Evolutionary conservation across 2,329 filamentous ascomycete genomes (phyloP).

Genomic region (Ascochyta rabiei): DNA sequence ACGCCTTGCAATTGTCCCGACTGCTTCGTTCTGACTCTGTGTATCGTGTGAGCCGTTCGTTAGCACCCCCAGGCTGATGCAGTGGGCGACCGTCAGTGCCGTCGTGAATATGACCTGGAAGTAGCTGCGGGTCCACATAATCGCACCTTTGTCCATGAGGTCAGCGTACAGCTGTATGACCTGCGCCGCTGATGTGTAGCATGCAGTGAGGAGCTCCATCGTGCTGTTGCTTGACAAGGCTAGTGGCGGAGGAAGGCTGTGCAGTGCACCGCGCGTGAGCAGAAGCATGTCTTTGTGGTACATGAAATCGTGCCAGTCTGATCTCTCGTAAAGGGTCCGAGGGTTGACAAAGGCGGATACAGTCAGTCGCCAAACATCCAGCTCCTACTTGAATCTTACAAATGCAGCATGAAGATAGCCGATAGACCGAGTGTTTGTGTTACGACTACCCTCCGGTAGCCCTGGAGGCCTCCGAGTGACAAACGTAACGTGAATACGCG

Average conservation of each 20-base stretch:
- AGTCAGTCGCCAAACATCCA: conserved; percentile 46
- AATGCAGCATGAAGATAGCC: conserved; percentile 18
- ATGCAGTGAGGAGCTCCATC: conserved; percentile 27
- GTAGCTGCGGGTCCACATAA: conserved; percentile 56
- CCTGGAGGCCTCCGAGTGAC: conserved; percentile 7
- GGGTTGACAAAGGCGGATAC: conserved; percentile 45
- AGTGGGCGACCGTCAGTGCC: conserved; percentile 41
- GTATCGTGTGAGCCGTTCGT: conserved; percentile 12
- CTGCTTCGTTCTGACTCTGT: background rate
- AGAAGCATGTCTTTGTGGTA: conserved; percentile 50
- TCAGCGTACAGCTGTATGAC: conserved; percentile 50
- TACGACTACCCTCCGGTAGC: background rate
- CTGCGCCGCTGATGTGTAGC: conserved; percentile 45
- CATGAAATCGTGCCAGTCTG: conserved; percentile 55
- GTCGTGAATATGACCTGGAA: conserved; percentile 57
- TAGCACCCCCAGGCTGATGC: conserved; percentile 35
- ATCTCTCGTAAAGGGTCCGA: conserved; percentile 51
- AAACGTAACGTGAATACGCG: conserved; percentile 46
- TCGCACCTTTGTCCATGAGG: conserved; percentile 44
- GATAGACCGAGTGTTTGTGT: conserved; percentile 2
- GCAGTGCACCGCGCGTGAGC: conserved; percentile 51
- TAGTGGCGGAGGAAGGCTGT: conserved; percentile 37
- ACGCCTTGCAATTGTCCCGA: conserved; percentile 21
- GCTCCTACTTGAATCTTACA: conserved; percentile 39
- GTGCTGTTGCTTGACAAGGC: conserved; percentile 2